Evolutionary conservation across 257 asterid genomes (phyloP).

Genomic region (Petunia axillaris): DNA sequence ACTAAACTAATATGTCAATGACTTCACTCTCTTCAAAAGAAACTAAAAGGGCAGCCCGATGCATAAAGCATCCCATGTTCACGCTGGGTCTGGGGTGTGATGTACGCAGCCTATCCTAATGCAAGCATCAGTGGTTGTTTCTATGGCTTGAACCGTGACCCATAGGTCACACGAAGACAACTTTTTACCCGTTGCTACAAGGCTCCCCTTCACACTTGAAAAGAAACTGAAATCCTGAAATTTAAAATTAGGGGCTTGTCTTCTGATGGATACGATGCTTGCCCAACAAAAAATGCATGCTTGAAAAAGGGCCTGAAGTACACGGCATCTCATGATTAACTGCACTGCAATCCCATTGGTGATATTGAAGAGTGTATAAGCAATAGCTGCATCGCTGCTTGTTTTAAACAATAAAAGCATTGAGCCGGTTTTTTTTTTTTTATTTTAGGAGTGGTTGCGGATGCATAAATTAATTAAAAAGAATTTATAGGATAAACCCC

Average conservation of each 20-base stretch:
- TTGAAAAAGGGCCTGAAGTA: constrained; percentile 2
- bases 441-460: not conserved
- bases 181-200: too few species aligned
- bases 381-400: not conserved
- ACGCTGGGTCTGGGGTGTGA: too few species aligned
- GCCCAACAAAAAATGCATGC: not conserved
- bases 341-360: not conserved
- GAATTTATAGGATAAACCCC: not conserved
- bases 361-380: constrained; percentile 16
- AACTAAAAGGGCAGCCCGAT: not conserved
- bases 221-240: not conserved
- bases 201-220: not conserved
- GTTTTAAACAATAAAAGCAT: not conserved
- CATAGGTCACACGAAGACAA: too few species aligned
- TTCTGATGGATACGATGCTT: not conserved
- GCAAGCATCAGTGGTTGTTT: too few species aligned
- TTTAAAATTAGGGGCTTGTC: not conserved
- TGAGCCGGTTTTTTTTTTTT: not conserved
- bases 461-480: not conserved
- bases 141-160: too few species aligned
- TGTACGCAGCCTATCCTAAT: too few species aligned
- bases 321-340: not conserved
- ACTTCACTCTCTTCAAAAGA: constrained; percentile 5
- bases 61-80: too few species aligned
- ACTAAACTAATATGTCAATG: not conserved